phyloP scores from a whole-genome alignment of 176 grass and related monocot genomes.

The Carex littledalei region DNA sequence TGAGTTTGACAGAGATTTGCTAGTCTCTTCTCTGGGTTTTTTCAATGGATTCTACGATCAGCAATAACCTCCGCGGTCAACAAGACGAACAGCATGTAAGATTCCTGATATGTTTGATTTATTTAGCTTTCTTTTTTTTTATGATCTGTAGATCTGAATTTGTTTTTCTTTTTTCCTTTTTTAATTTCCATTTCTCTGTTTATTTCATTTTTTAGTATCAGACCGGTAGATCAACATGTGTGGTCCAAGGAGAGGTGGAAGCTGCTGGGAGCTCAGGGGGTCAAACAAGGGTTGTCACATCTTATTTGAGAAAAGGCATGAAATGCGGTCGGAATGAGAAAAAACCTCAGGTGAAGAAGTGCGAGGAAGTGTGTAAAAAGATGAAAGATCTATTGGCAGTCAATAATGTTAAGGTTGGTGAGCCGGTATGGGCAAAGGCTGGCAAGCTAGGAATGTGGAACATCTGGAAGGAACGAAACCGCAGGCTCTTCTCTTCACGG shows the following conservation, averaged over 20 bases:
- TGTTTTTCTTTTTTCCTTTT: not conserved
- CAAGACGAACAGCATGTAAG: no score
- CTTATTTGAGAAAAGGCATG: slow-evolving; percentile 13
- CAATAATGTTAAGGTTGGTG: slow-evolving; percentile 59
- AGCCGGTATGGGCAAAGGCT: slow-evolving; percentile 63
- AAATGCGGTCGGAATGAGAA: not conserved
- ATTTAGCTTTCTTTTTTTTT: not conserved
- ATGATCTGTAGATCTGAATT: not conserved
- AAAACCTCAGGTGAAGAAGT: not conserved
- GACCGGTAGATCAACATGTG: not conserved
- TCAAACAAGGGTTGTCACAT: slow-evolving; percentile 36
- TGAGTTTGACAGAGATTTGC: no score
- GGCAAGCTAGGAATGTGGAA: slow-evolving; percentile 26
- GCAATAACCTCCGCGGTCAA: no score
- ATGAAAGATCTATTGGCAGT: slow-evolving; percentile 43
- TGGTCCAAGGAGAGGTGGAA: not conserved
- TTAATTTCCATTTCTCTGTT: not conserved
- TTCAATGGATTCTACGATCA: no score
- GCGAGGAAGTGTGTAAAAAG: slow-evolving; percentile 22
- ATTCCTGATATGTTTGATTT: no score
- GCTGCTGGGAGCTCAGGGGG: slow-evolving; percentile 38
- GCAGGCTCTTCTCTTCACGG: no score
- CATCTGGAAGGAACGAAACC: no score
- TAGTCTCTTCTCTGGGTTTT: no score
- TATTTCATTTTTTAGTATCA: not conserved